A percentile compares a stretch with the other conserved stretches of the same genome.
Conservation (phyloP, 768 basidiomycete genomes). For the Naganishia vaughanmartiniae region DNA sequence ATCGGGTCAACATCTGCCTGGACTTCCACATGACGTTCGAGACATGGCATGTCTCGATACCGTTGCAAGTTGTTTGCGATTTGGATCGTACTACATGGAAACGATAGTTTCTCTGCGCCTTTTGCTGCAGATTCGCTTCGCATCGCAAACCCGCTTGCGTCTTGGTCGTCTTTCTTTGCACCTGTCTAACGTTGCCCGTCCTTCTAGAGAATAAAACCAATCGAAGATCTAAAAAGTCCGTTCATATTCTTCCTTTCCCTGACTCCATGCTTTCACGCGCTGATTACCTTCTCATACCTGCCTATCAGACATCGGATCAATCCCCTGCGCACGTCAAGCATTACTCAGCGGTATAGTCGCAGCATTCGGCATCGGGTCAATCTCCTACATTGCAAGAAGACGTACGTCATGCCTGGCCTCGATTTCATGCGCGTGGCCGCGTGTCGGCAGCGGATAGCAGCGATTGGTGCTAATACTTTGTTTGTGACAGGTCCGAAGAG, state of each 20-base stretch:
- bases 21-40: too few relatives aligned
- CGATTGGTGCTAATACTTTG: neutral
- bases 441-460: neutral
- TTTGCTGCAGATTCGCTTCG: neutral
- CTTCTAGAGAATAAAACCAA: slow-evolving; percentile 37
- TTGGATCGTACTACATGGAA: too few relatives aligned
- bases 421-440: neutral
- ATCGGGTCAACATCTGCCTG: too few relatives aligned
- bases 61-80: too few relatives aligned
- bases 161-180: neutral
- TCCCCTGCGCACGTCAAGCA: slow-evolving; percentile 48
- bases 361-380: slow-evolving; percentile 45
- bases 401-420: slow-evolving; percentile 32
- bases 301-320: slow-evolving; percentile 41
- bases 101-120: too few relatives aligned
- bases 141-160: neutral
- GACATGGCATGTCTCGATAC: too few relatives aligned
- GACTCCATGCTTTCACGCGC: neutral
- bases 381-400: slow-evolving; percentile 43
- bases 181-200: neutral
- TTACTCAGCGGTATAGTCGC: slow-evolving; percentile 49
- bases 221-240: slow-evolving; percentile 43
- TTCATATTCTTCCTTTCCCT: slow-evolving; percentile 18
- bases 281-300: neutral
- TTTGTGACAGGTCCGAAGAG: slow-evolving; percentile 18